Evolutionary conservation across 495 filamentous ascomycete species (phyloP), one percentile per base, ranked within the genome.

Genomic region (Platismatia glauca): DNA sequence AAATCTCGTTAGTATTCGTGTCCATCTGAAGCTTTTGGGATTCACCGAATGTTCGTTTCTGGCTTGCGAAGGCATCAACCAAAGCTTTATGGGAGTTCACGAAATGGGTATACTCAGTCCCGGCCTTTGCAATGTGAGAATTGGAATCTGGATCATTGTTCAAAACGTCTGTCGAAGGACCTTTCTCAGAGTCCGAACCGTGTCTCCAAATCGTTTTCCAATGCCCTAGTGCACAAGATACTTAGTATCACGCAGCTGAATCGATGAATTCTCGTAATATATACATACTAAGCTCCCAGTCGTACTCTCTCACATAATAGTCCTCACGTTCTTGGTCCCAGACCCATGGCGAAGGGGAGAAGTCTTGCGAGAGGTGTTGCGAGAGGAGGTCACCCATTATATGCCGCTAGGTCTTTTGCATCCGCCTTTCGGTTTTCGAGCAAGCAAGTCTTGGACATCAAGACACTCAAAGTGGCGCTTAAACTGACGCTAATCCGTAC

Each of bases 91-190:
- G 33, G 13, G 58, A 22, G 5, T 38, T 15, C 7, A 3, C n/a
- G 29, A 59, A 27, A 13, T 63, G 27, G 9, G 35, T n/a, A 63
- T 63, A 58, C 24, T 34, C 24, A 29, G 31, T 33, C 29, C 55
- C 61, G 1, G 55, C 34, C 35, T 58, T 44, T 20, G n/a, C 61
- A 58, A 58, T 34, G 37, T 44, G 29, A 35, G 35, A 27, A 9
- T 13, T 22, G 55, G 1, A 20, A n/a, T 44, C 43, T n/a, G 3
- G 20, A 6, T 44, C 43, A 4, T 18, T n/a, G 2, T 11, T 44
- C 9, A 18, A 22, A 44, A 11, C 20, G 20, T 22, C 43, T n/a
- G n/a, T 41, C 38, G 38, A 41, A 12, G 38, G 13, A 11, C 3
- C 38, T 41, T 41, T 41, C 6, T 41, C 38, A n/a, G n/a, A n/a